Evolutionary conservation across 352 stramenopile genomes (phyloP).

Genomic region (Phytophthora ohioensis): DNA sequence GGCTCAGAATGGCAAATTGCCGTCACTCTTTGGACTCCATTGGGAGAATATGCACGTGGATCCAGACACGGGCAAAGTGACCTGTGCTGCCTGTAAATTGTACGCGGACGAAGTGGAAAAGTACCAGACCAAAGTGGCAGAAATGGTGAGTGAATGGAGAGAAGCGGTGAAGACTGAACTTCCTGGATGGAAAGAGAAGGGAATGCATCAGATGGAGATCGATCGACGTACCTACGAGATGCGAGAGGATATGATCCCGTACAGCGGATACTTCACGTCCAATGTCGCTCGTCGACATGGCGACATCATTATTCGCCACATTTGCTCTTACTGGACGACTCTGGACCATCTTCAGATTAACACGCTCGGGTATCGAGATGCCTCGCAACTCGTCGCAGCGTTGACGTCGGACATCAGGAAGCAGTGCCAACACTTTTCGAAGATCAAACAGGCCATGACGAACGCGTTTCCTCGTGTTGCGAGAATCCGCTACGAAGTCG

Average conservation of each 20-base stretch:
- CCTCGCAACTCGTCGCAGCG: slow-evolving; percentile 52
- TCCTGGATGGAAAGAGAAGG: slow-evolving; percentile 53
- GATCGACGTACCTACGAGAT: slow-evolving; percentile 67
- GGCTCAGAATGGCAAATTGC: slow-evolving; percentile 44
- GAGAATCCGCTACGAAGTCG: slow-evolving; percentile 54
- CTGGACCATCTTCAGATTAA: slow-evolving; percentile 56
- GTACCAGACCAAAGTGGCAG: slow-evolving; percentile 55
- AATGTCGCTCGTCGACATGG: slow-evolving; percentile 62
- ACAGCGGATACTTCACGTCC: slow-evolving; percentile 63
- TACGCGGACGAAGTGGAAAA: slow-evolving; percentile 55
- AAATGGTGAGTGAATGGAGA: slow-evolving; percentile 57
- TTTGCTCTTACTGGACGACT: slow-evolving; percentile 55
- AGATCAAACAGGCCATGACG: slow-evolving; percentile 62
- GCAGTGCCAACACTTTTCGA: slow-evolving; percentile 61
- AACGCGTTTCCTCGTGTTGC: slow-evolving; percentile 49
- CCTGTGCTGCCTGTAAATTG: slow-evolving; percentile 49
- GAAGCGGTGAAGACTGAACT: slow-evolving; percentile 44
- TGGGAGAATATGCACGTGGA: slow-evolving; percentile 68
- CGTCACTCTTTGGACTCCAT: slow-evolving; percentile 68
- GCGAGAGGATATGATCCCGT: slow-evolving; percentile 67
- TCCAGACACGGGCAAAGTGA: slow-evolving; percentile 38
- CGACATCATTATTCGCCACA: slow-evolving; percentile 67
- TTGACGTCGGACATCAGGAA: slow-evolving; percentile 63
- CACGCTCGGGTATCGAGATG: slow-evolving; percentile 53
- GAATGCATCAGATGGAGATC: slow-evolving; percentile 72